These are phyloP conservation scores for Penicillium thymicola DNA, from an alignment of 2,329 filamentous ascomycete genomes.

Conservation along the genomic window DNA sequence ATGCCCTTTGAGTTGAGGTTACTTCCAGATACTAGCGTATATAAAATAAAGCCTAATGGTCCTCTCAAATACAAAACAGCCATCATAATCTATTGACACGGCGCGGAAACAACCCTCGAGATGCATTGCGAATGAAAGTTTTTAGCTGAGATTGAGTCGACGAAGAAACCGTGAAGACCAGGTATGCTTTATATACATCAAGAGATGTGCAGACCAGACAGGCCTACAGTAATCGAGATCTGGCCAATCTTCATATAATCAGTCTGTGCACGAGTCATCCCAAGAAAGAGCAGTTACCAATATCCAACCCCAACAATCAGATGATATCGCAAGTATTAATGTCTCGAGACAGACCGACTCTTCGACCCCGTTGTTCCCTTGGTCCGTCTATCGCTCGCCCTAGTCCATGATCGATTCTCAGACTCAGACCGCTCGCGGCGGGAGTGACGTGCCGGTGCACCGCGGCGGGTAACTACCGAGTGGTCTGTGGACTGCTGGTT, in stretches of 20 bases:
- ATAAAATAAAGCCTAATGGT: background rate
- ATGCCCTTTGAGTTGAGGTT: background rate
- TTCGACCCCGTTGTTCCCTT: slow-evolving; percentile 3
- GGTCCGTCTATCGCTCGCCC: background rate
- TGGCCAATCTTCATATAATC: too few relatives aligned
- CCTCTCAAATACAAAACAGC: too few relatives aligned
- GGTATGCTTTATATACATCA: background rate
- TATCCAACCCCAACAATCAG: background rate
- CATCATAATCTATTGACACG: background rate
- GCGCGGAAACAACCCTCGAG: too few relatives aligned
- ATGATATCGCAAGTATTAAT: background rate
- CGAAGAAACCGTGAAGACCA: background rate
- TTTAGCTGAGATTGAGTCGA: background rate
- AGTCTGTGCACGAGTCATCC: too few relatives aligned
- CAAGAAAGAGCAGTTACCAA: background rate
- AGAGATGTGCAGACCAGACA: background rate
- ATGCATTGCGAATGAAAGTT: background rate
- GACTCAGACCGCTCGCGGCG: background rate
- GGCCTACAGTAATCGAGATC: background rate
- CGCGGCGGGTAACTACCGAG: slow-evolving; percentile 2
- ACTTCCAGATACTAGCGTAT: background rate
- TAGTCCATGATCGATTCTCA: background rate
- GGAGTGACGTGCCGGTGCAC: slow-evolving; percentile 3
- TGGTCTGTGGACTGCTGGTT: background rate
- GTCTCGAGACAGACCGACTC: background rate